These are phyloP conservation scores for Penicillium digitatum DNA, from an alignment of 2,329 filamentous ascomycete species.

Conservation along the genomic window DNA sequence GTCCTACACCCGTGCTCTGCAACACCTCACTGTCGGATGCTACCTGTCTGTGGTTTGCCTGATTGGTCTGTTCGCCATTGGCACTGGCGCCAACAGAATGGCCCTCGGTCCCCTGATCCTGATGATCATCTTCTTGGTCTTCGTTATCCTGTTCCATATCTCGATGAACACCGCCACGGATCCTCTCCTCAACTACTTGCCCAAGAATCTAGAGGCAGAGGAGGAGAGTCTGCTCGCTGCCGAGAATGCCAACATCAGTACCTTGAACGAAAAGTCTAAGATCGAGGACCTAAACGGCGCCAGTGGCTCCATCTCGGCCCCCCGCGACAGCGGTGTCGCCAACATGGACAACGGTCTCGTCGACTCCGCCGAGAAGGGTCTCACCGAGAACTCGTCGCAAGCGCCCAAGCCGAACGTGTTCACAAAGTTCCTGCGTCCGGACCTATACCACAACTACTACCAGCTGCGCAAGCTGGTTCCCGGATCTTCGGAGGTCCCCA, in stretches of 20 bases:
- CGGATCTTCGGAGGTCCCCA: conserved; percentile 47
- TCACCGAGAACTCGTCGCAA: conserved; percentile 20
- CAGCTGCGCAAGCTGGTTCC: conserved; percentile 68
- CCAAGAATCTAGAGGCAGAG: conserved; percentile 64
- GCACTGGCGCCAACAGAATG: conserved; percentile 57
- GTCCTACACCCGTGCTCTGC: conserved; percentile 79
- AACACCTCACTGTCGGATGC: conserved; percentile 78
- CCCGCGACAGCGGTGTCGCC: conserved; percentile 24
- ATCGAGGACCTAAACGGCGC: neutral
- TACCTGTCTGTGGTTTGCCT: conserved; percentile 80
- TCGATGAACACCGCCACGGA: conserved; percentile 66
- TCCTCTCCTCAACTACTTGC: conserved; percentile 74
- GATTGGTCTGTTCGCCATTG: conserved; percentile 77
- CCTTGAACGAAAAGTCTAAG: neutral
- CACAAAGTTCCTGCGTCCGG: conserved; percentile 66
- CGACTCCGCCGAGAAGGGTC: conserved; percentile 37
- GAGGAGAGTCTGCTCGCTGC: conserved; percentile 47
- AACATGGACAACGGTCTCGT: conserved; percentile 31
- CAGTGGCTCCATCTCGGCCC: conserved; percentile 13
- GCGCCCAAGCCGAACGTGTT: conserved; percentile 37
- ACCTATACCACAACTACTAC: conserved; percentile 69
- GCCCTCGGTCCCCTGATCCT: conserved; percentile 67
- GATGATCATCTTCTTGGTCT: conserved; percentile 71
- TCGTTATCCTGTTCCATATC: conserved; percentile 72
- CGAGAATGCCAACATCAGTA: conserved; percentile 19